A percentile compares a stretch with the other conserved stretches of the same genome.
Evolutionary conservation across 2,329 filamentous ascomycete genomes (phyloP).

Genomic region (Botrytis aclada): DNA sequence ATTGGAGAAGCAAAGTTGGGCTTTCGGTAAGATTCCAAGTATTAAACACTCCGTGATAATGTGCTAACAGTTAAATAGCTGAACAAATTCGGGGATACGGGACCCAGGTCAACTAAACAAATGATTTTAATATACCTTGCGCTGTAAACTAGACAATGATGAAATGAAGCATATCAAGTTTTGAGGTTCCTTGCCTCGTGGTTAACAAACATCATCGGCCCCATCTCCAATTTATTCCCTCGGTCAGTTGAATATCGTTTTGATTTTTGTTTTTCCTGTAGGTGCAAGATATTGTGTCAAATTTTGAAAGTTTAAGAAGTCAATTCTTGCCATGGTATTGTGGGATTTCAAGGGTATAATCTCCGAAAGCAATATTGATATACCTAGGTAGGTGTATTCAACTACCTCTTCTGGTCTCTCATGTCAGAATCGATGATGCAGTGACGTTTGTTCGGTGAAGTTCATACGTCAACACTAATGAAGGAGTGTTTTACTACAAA

Average conservation of each 20-base stretch:
- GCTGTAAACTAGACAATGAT: slow-evolving; percentile 36
- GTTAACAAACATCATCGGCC: background rate
- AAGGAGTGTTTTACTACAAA: background rate
- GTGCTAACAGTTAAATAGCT: slow-evolving; percentile 47
- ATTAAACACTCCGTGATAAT: background rate
- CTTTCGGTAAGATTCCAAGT: slow-evolving; percentile 53
- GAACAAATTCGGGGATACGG: slow-evolving; percentile 94
- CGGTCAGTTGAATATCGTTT: background rate
- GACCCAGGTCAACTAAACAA: slow-evolving; percentile 62
- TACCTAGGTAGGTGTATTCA: background rate
- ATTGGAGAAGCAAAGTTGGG: slow-evolving; percentile 96
- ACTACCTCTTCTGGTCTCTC: background rate
- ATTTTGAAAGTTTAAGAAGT: background rate
- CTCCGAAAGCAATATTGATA: background rate
- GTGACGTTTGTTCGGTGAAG: background rate
- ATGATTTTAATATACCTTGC: slow-evolving; percentile 18
- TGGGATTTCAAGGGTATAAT: background rate
- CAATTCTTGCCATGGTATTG: background rate
- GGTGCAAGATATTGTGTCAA: background rate
- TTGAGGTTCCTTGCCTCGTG: slow-evolving; percentile 2
- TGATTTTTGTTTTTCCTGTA: too few species aligned
- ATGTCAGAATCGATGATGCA: background rate
- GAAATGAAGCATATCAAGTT: slow-evolving; percentile 27
- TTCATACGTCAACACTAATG: background rate
- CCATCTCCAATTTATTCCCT: background rate